phyloP scores from a whole-genome alignment of 2,329 filamentous ascomycete species.

The Dothistroma pini region DNA sequence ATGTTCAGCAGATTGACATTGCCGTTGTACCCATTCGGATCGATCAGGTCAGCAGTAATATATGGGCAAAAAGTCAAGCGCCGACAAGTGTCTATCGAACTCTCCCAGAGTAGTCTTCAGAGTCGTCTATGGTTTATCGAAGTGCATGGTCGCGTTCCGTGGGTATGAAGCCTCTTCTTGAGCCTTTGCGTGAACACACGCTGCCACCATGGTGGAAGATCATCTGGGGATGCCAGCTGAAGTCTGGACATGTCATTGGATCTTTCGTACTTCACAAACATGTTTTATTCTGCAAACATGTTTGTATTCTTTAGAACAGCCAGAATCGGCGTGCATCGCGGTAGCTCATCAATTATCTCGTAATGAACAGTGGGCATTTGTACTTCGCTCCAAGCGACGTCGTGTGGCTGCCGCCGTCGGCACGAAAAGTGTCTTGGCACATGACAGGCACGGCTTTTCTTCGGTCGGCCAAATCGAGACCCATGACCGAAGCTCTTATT shows the following conservation, averaged over 20 bases:
- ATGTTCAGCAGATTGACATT: background rate
- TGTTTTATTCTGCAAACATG: background rate
- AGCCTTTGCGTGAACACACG: background rate
- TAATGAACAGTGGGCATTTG: background rate
- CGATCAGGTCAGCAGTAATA: background rate
- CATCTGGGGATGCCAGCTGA: too few species aligned
- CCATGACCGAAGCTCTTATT: background rate
- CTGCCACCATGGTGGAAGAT: background rate
- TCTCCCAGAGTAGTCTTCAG: background rate
- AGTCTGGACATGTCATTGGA: too few species aligned
- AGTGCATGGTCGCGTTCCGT: background rate
- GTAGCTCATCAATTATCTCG: background rate
- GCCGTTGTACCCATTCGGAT: conserved; percentile 1
- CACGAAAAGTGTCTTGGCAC: background rate
- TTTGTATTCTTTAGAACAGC: background rate
- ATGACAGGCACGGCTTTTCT: background rate
- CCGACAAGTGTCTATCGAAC: background rate
- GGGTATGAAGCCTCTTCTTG: background rate
- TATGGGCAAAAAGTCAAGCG: background rate
- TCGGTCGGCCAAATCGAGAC: background rate
- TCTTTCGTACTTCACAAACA: background rate
- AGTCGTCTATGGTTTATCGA: background rate
- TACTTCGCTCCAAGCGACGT: background rate
- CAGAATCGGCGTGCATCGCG: background rate
- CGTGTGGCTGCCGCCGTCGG: background rate